Percentiles rank a stretch among this genome's conserved stretches.
Evolutionary conservation across 352 stramenopile genomes (phyloP).

Genomic region (Halophytophthora batemanensis): DNA sequence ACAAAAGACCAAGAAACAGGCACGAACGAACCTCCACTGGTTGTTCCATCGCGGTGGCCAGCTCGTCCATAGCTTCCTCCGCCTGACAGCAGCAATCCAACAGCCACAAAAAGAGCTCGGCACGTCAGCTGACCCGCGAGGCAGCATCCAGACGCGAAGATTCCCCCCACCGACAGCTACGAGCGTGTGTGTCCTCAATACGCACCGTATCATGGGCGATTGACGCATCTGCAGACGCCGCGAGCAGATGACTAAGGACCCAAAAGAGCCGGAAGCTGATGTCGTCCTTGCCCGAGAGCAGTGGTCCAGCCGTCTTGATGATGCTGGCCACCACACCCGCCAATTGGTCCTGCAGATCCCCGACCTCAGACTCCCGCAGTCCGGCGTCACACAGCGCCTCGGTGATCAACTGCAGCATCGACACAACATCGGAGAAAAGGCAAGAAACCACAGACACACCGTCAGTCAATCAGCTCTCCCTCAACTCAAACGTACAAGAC

Average conservation of each 20-base stretch:
- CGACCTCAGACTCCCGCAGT: conserved; percentile 65
- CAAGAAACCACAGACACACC: not conserved
- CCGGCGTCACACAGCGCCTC: conserved; percentile 68
- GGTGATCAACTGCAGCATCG: conserved; percentile 47
- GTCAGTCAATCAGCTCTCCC: conserved; percentile 3
- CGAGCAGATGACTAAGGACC: conserved; percentile 74
- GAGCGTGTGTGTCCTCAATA: not conserved
- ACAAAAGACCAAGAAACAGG: not conserved
- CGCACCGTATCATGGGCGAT: conserved; percentile 54
- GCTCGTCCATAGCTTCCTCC: conserved; percentile 22
- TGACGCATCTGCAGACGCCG: conserved; percentile 45
- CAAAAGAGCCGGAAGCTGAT: conserved; percentile 75
- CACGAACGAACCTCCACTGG: conserved; percentile 40
- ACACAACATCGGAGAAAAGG: not conserved
- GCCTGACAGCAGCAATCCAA: conserved; percentile 31
- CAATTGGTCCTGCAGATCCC: conserved; percentile 70
- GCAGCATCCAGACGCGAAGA: not conserved
- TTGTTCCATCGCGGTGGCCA: conserved; percentile 28
- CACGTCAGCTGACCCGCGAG: not conserved
- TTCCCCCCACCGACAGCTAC: not conserved
- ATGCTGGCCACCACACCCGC: conserved; percentile 58
- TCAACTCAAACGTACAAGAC: not conserved
- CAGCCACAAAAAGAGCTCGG: not conserved
- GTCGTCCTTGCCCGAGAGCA: conserved; percentile 43
- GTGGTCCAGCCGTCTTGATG: conserved; percentile 42